phyloP scores from a whole-genome alignment of 371 early-diverging fungal species.

The Cokeromyces recurvatus region DNA sequence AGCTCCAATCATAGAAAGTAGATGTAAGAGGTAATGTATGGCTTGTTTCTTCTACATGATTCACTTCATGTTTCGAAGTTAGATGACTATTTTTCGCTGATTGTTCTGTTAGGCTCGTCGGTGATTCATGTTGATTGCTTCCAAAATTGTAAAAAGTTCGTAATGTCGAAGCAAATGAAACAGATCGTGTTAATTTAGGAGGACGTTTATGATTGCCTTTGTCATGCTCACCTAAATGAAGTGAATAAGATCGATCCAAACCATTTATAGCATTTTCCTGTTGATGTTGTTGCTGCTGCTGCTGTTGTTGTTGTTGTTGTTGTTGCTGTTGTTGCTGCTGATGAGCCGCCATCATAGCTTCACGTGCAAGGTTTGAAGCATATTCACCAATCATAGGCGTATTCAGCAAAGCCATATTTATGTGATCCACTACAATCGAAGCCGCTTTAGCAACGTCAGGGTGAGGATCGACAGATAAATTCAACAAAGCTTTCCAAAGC shows the following conservation, averaged over 20 bases:
- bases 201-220: too few relatives aligned
- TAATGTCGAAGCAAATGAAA: constrained; percentile 41
- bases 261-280: too few relatives aligned
- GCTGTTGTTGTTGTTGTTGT: too few relatives aligned
- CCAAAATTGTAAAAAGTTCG: constrained; percentile 49
- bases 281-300: too few relatives aligned
- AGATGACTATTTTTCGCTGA: constrained; percentile 1
- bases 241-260: not conserved
- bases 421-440: constrained; percentile 65
- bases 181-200: not conserved
- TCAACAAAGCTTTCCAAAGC: constrained; percentile 76
- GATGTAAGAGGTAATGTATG: constrained; percentile 48
- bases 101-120: not conserved
- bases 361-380: constrained; percentile 26
- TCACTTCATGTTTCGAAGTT: not conserved
- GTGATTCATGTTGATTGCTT: constrained; percentile 15
- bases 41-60: not conserved
- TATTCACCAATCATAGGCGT: constrained; percentile 35
- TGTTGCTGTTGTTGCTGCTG: not conserved
- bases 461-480: constrained; percentile 75
- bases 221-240: too few relatives aligned
- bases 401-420: constrained; percentile 51
- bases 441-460: constrained; percentile 66
- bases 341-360: constrained; percentile 5
- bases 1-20: constrained; percentile 79